Conservation (phyloP, 352 stramenopile species). For the Pythium coloratum region DNA sequence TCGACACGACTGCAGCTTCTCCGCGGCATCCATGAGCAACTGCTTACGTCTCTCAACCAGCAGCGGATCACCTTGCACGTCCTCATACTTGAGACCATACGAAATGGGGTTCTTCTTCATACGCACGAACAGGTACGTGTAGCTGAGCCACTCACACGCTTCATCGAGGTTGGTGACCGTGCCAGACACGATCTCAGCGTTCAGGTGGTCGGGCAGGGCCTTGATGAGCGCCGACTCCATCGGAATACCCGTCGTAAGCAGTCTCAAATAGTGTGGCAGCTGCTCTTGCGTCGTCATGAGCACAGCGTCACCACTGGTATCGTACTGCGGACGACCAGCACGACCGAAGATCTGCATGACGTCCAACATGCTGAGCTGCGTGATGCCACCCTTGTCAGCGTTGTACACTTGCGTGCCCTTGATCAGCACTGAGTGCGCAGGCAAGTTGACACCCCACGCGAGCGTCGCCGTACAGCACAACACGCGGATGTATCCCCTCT, state of each 20-base stretch:
- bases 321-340: slow-evolving; percentile 98
- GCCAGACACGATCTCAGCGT: slow-evolving; percentile 98
- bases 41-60: slow-evolving; percentile 69
- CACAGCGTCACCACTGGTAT: slow-evolving; percentile 97
- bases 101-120: slow-evolving; percentile 98
- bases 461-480: slow-evolving; percentile 99
- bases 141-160: slow-evolving; percentile 96
- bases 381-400: slow-evolving; percentile 96
- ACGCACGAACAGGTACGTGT: slow-evolving; percentile 99
- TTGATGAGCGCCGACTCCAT: slow-evolving; percentile 99
- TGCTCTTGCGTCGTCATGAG: slow-evolving; percentile 97
- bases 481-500: slow-evolving; percentile 95
- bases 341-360: slow-evolving; percentile 99
- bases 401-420: slow-evolving; percentile 99
- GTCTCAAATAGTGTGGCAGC: slow-evolving; percentile 93
- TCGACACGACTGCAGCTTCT: slow-evolving; percentile 72
- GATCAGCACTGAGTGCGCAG: slow-evolving; percentile 98
- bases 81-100: slow-evolving; percentile 96
- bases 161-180: slow-evolving; percentile 98
- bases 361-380: slow-evolving; percentile 98
- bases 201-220: slow-evolving; percentile 98
- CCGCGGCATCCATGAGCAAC: slow-evolving; percentile 69
- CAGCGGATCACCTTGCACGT: slow-evolving; percentile 90
- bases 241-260: slow-evolving; percentile 95
- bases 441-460: slow-evolving; percentile 99